Base-by-base conservation (phyloP, 1,284 basidiomycete species). In the Cronartium quercuum region DNA sequence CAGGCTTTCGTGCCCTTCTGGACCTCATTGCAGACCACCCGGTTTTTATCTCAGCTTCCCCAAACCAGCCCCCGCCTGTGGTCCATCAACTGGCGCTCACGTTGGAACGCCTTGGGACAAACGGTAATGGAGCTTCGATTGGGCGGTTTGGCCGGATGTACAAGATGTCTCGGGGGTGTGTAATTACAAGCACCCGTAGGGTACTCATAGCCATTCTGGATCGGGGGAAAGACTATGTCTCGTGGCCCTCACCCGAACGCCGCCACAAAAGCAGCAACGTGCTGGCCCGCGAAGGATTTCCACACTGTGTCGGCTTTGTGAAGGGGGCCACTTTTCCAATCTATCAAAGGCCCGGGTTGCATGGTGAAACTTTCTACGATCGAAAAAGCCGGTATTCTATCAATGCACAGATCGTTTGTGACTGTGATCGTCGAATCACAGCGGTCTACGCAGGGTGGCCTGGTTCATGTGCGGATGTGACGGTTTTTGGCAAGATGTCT, bases 341-440 rank as follows among this genome's bases (percentile, higher is more conserved):
- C 3, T 68, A 60, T 57, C 55, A 61, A 41, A 7, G n/a, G 3
- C 67, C 67, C 3, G 67, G 55, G 9, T 3, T 60, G 15, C 55
- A 68, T 60, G 67, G 67, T 18, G 55, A 68, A 55, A 40, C 60
- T 42, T 68, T 37, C 35, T 68, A 13, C 15, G 67, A 68, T 60
- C 29, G 24, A 15, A 68, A 68, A 41, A 34, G 60, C 13, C 10
- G 18, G 3, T 68, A 68, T 21, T 61, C 67, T 37, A 21, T 68
- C 51, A 69, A 63, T n/a, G 37, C n/a, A 34, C 57, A 69, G 35
- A 42, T 69, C 18, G 15, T 69, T 29, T 69, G 58, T 44, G 68
- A 69, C 34, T 69, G 67, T 42, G 67, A 69, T 58, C 44, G 60
- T 29, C 34, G 9, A 34, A 62, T 69, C 40, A 69, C 68, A n/a